Evolutionary conservation across 441 rosid genomes (phyloP), one percentile per base, ranked within the genome.

Genomic region (Pelargonium cotyledonis): DNA sequence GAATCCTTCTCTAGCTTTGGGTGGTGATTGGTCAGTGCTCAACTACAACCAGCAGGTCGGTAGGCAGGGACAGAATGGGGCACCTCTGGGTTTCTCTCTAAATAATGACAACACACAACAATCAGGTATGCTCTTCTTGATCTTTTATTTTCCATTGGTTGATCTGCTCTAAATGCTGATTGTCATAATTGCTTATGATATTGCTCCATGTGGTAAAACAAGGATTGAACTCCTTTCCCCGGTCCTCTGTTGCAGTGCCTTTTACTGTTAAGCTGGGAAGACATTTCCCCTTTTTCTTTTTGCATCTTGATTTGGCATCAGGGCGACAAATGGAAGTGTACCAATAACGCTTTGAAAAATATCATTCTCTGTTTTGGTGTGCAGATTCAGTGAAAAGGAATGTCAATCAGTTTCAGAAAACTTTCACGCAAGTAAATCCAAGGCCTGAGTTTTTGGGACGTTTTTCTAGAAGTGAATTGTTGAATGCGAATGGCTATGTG

Each of bases 401-500:
- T 21, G 11, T 58, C 15, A 58, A 58, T 58, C 63, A 8, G 23
- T 58, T 58, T 58, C 63, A 8, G 63, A 26, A 19, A 58, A 21
- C 63, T 1, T 79, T 78, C 76, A 68, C 85, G 6, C 90, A 80
- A 77, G 78, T 84, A 63, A 84, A 81, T 80, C 63, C 74, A 70
- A 81, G 85, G 79, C 75, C 88, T 47, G 97, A 85, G 69, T 72
- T 73, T 73, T 62, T 82, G 31, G 84, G 81, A 81, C 79, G 76
- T 74, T 82, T 72, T 14, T 72, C 79, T 49, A 87, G 80, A 71
- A 82, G 73, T 49, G 80, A 80, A 72, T 84, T 77, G 62, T 78
- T 81, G 69, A 76, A 72, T 76, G 21, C 76, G 72, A 90, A 86
- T 86, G 96, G 89, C 73, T 81, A 76, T 79, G 68, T 85, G 75